Conservation (phyloP, 148 eudicot species). For the Rhododendron vialii region DNA sequence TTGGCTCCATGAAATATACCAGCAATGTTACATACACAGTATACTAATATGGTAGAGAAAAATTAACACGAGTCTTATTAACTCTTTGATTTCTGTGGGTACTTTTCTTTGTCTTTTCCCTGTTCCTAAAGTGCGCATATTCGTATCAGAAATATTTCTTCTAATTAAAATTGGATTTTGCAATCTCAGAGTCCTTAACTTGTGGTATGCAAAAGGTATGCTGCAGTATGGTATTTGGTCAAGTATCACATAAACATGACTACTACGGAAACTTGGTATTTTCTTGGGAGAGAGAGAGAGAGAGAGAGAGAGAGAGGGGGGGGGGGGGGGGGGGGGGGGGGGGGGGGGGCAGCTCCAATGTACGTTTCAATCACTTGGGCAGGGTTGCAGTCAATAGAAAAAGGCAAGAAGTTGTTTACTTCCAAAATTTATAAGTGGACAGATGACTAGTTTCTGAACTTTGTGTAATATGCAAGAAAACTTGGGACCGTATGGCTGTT, state of each 20-base stretch:
- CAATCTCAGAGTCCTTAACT: no score
- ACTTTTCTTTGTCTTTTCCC: not conserved
- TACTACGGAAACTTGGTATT: not conserved
- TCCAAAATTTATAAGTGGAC: not conserved
- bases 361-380: slow-evolving; percentile 7
- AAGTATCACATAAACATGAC: not conserved
- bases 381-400: slow-evolving; percentile 12
- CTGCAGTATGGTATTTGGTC: not conserved
- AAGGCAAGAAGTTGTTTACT: not conserved
- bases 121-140: not conserved
- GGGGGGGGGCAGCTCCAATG: slow-evolving; percentile 3
- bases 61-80: not conserved
- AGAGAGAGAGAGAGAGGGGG: not conserved
- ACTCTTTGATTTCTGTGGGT: not conserved
- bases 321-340: not conserved
- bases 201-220: not conserved
- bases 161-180: no score
- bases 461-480: slow-evolving; percentile 57
- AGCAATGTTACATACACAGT: not conserved
- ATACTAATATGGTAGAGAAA: not conserved
- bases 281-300: not conserved
- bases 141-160: not conserved
- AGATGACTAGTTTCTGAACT: slow-evolving; percentile 17
- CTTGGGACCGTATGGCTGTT: not conserved
- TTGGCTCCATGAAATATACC: not conserved